Conservation (phyloP, 192 early-diverging fungal genomes). For the Coemansia furcata region DNA sequence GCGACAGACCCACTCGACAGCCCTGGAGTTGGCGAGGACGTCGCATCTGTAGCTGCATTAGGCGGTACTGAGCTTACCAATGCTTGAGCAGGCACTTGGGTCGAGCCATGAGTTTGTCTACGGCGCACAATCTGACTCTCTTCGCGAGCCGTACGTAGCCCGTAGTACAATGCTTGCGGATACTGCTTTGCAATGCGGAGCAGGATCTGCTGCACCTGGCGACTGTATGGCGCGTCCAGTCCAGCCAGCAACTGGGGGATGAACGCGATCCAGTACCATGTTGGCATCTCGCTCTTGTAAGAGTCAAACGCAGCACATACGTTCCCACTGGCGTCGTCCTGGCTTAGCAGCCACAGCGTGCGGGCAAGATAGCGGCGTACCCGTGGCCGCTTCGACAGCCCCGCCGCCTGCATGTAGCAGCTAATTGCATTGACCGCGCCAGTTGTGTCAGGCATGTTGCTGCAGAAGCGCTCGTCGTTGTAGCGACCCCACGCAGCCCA, state of each 20-base stretch:
- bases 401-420: constrained; percentile 94
- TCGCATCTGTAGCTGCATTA: not conserved
- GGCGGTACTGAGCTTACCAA: not conserved
- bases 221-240: constrained; percentile 68
- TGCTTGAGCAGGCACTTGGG: not conserved
- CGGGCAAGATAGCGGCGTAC: constrained; percentile 89
- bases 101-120: constrained; percentile 21
- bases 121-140: constrained; percentile 70
- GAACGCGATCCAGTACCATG: constrained; percentile 99
- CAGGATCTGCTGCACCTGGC: constrained; percentile 78
- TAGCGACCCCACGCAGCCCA: constrained; percentile 98
- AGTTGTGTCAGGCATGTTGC: constrained; percentile 75
- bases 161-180: constrained; percentile 89
- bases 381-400: constrained; percentile 79
- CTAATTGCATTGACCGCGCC: constrained; percentile 88
- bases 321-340: constrained; percentile 75
- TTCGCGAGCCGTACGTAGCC: constrained; percentile 88
- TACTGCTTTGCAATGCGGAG: constrained; percentile 92
- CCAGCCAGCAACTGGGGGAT: constrained; percentile 91
- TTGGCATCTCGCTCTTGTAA: constrained; percentile 87
- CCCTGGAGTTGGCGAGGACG: not conserved
- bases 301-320: constrained; percentile 80
- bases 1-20: constrained; percentile 2
- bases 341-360: constrained; percentile 90
- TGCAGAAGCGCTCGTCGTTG: constrained; percentile 87